Evolutionary conservation across 768 basidiomycete genomes (phyloP).

Genomic region (Ramaria rubella): DNA sequence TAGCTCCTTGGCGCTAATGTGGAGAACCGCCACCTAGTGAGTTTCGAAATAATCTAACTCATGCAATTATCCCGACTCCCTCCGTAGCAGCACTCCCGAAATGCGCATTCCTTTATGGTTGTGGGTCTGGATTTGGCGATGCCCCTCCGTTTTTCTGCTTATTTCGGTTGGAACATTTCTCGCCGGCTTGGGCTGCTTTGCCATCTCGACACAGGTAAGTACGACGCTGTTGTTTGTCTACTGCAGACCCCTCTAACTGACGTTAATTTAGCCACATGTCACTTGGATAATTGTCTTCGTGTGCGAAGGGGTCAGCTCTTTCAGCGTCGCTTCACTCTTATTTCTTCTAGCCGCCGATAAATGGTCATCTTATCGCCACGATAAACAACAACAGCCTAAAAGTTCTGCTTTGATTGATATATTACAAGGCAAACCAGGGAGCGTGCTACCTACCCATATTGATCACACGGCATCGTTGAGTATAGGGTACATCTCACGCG

Average conservation of each 20-base stretch:
- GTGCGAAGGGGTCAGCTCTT: background rate
- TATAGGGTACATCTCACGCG: background rate
- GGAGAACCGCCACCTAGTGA: background rate
- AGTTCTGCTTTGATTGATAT: background rate
- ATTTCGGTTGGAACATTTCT: background rate
- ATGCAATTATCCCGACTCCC: no score
- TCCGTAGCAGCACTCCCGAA: background rate
- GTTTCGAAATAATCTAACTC: no score
- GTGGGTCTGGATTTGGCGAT: background rate
- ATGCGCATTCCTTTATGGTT: background rate
- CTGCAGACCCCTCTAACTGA: background rate
- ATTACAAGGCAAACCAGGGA: background rate
- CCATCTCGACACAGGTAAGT: background rate
- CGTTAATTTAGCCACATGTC: background rate
- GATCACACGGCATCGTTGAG: background rate
- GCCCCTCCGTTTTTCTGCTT: background rate
- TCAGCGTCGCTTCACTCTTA: background rate
- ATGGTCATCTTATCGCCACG: background rate
- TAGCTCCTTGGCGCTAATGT: background rate
- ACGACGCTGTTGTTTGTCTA: background rate
- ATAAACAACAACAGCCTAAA: background rate
- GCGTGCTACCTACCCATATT: background rate
- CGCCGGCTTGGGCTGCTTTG: background rate
- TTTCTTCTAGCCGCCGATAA: background rate
- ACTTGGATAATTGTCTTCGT: background rate